Evolutionary conservation across 768 basidiomycete genomes (phyloP), one percentile per base, ranked within the genome.

Genomic region (Sutorius australiensis): DNA sequence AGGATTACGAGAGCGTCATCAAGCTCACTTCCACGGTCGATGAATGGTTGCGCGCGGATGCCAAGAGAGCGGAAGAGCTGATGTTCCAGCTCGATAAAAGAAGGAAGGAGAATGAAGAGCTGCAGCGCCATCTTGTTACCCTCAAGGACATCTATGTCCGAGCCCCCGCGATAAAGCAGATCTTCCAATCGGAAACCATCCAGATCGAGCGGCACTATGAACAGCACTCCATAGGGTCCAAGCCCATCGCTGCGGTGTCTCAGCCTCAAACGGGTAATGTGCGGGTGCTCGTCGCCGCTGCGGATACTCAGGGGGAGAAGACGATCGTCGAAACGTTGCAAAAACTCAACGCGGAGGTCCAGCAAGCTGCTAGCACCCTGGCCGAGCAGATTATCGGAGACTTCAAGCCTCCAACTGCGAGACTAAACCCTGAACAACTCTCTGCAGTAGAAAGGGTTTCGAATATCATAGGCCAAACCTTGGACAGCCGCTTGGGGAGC

Each of bases 321-420:
- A 13, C 4, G 34, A 31, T 59, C 14, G 16, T 42, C 24, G 28
- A 47, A 50, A 30, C 27, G 24, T 19, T 60, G 13, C 46, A 34
- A 38, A 52, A 47, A 30, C 50, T 60, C 24, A 60, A 60, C 30
- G 37, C 38, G 6, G 54, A 56, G 44, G 45, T 56, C 16, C 58
- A 56, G 16, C 48, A 52, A 24, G 45, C 21, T 28, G 36, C 58
- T 0, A 47, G 39, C 5, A 14, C 44, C 6, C 52, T 60, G n/a
- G 53, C 58, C 1, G 49, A 55, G 14, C 7, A 6, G 10, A 31
- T 60, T 0, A 13, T 38, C 27, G n/a, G 46, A 21, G 36, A 31
- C 16, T 42, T 48, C 42, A 28, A 8, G 8, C 21, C 32, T 42
- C 42, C 19, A 13, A 1, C 27, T 32, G 9, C 42, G 14, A 17